A percentile compares a stretch with the other conserved stretches of the same genome.
Evolutionary conservation across 2,329 filamentous ascomycete genomes (phyloP).

Genomic region (Xylariaceae sp.): DNA sequence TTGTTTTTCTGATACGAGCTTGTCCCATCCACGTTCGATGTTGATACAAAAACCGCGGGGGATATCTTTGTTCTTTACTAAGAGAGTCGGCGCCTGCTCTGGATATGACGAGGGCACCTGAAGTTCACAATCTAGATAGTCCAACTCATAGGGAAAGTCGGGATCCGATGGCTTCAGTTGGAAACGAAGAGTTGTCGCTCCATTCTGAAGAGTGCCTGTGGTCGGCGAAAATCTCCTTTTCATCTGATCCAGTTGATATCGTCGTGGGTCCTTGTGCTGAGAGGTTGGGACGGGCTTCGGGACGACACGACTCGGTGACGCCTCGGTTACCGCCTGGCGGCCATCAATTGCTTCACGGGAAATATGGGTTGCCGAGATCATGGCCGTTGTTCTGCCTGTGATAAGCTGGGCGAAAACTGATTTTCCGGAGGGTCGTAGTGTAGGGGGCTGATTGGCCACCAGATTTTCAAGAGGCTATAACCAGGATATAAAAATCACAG

Average conservation of each 20-base stretch:
- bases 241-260: constrained; percentile 72
- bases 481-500: too few relatives aligned
- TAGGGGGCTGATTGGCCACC: too few relatives aligned
- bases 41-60: constrained; percentile 70
- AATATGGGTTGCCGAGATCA: constrained; percentile 38
- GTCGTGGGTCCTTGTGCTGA: constrained; percentile 63
- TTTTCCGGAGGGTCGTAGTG: constrained; percentile 1
- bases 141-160: constrained; percentile 76
- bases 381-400: constrained; percentile 23
- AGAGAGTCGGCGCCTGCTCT: constrained; percentile 51
- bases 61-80: constrained; percentile 64
- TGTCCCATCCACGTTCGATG: constrained; percentile 69
- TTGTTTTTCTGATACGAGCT: constrained; percentile 52
- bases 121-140: constrained; percentile 63
- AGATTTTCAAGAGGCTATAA: too few relatives aligned
- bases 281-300: constrained; percentile 61
- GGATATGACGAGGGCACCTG: constrained; percentile 64
- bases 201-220: constrained; percentile 41
- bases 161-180: constrained; percentile 70
- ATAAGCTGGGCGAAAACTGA: not conserved
- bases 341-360: constrained; percentile 32
- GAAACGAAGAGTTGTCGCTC: constrained; percentile 58
- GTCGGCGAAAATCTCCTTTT: constrained; percentile 58
- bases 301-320: constrained; percentile 49
- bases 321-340: constrained; percentile 45